These are phyloP conservation scores for Mycosphaerella sp. DNA, from an alignment of 2,329 filamentous ascomycete species.

Conservation along the genomic window DNA sequence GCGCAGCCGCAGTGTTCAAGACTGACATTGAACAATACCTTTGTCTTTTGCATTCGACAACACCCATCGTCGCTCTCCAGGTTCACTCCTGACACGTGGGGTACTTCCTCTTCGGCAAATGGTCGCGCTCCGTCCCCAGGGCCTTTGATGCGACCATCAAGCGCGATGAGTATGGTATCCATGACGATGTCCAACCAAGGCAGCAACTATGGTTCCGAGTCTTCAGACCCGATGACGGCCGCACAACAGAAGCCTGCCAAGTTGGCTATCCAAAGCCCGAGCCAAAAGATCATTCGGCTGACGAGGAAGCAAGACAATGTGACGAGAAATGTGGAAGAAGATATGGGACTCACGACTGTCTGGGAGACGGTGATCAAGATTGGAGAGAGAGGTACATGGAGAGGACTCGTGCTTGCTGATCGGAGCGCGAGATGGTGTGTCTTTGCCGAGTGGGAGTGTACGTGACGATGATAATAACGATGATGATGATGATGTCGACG, in stretches of 20 bases:
- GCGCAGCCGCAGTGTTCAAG: conserved; percentile 89
- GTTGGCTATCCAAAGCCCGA: conserved; percentile 86
- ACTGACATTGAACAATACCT: conserved; percentile 91
- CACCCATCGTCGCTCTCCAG: conserved; percentile 62
- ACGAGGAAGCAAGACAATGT: conserved; percentile 65
- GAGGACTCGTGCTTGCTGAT: conserved; percentile 75
- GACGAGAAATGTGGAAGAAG: conserved; percentile 51
- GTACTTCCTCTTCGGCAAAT: conserved; percentile 24
- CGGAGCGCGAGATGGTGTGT: conserved; percentile 82
- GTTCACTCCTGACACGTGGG: conserved; percentile 37
- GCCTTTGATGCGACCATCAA: conserved; percentile 49
- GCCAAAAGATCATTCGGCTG: conserved; percentile 85
- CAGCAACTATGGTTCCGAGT: conserved; percentile 49
- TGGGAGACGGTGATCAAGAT: conserved; percentile 94
- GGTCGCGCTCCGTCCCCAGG: conserved; percentile 48
- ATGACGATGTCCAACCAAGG: conserved; percentile 47
- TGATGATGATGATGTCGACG: not conserved
- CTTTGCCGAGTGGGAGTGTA: conserved; percentile 79
- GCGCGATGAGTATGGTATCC: conserved; percentile 56
- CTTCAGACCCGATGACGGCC: conserved; percentile 46
- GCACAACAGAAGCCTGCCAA: conserved; percentile 78
- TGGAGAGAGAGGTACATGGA: conserved; percentile 73
- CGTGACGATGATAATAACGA: conserved; percentile 18
- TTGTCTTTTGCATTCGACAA: conserved; percentile 92
- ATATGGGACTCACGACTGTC: conserved; percentile 61